Conservation (phyloP, 2,329 filamentous ascomycete genomes). For the Colletotrichum nymphaeae region DNA sequence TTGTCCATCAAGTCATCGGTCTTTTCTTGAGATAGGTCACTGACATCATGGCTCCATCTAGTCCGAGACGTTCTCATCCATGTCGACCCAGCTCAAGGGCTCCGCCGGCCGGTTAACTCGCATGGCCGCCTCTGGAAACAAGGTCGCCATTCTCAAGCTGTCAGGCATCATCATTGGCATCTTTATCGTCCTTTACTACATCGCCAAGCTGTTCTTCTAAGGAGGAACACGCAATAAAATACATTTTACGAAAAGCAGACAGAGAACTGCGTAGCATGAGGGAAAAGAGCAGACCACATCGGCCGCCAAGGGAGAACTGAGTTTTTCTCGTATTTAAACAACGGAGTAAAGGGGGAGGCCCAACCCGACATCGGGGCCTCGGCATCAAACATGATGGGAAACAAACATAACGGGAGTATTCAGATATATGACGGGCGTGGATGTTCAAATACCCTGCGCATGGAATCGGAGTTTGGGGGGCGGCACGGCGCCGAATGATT, state of each 20-base stretch:
- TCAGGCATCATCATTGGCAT: constrained; percentile 81
- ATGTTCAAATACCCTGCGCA: constrained; percentile 35
- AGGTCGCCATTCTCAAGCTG: constrained; percentile 89
- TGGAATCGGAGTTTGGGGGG: constrained; percentile 27
- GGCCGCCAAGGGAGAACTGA: not conserved
- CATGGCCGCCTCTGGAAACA: constrained; percentile 93
- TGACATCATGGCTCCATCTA: constrained; percentile 46
- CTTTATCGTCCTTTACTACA: constrained; percentile 82
- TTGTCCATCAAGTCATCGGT: not conserved
- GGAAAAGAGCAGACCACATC: not conserved
- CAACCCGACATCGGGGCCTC: not conserved
- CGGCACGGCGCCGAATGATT: constrained; percentile 3
- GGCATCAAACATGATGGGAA: not conserved
- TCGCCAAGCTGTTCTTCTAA: constrained; percentile 72
- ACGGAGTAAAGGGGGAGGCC: not conserved
- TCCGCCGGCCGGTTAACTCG: constrained; percentile 84
- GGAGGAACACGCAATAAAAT: not conserved
- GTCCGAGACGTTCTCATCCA: constrained; percentile 91
- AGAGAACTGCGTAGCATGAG: not conserved
- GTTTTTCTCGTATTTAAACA: not conserved
- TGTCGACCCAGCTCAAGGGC: constrained; percentile 84
- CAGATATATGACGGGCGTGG: constrained; percentile 13
- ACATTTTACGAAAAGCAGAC: not conserved
- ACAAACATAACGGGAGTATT: not conserved
- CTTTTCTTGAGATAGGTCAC: not conserved